A percentile compares a stretch with the other conserved stretches of the same genome.
These are phyloP conservation scores for Fragaria nilgerrensis DNA, from an alignment of 306 rosid species.

Conservation along the genomic window DNA sequence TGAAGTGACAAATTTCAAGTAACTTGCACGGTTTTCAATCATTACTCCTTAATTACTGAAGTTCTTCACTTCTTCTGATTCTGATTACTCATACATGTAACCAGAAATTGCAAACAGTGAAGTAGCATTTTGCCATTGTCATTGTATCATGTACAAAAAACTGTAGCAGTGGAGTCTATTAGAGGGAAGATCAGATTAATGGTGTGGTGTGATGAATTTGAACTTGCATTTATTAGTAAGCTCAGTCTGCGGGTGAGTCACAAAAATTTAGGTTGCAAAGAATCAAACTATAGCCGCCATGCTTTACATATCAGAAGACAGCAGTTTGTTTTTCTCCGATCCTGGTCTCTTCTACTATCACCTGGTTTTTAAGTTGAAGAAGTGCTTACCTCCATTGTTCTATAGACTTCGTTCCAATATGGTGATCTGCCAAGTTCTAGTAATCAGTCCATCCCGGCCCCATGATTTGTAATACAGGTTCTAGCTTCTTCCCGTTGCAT, in stretches of 20 bases:
- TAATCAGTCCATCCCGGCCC: no score
- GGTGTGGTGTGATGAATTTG: neutral
- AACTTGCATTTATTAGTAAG: neutral
- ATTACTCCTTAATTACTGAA: neutral
- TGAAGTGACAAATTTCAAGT: constrained; percentile 3
- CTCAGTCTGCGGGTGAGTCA: neutral
- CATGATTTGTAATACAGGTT: no score
- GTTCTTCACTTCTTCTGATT: neutral
- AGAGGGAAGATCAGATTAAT: neutral
- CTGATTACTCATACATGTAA: constrained; percentile 4
- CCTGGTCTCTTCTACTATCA: no score
- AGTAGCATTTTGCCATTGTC: neutral
- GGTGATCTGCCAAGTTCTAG: no score
- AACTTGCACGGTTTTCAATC: neutral
- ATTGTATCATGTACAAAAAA: no score
- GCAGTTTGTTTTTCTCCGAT: no score
- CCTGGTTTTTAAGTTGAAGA: no score
- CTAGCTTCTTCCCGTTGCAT: no score
- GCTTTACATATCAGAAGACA: neutral
- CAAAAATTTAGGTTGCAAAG: neutral
- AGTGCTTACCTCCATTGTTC: no score
- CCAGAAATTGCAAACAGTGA: neutral
- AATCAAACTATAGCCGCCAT: neutral
- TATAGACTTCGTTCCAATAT: no score
- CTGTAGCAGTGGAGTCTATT: neutral